Evolutionary conservation across 768 basidiomycete genomes (phyloP).

Genomic region (Gloeopeniophorella convolvens): DNA sequence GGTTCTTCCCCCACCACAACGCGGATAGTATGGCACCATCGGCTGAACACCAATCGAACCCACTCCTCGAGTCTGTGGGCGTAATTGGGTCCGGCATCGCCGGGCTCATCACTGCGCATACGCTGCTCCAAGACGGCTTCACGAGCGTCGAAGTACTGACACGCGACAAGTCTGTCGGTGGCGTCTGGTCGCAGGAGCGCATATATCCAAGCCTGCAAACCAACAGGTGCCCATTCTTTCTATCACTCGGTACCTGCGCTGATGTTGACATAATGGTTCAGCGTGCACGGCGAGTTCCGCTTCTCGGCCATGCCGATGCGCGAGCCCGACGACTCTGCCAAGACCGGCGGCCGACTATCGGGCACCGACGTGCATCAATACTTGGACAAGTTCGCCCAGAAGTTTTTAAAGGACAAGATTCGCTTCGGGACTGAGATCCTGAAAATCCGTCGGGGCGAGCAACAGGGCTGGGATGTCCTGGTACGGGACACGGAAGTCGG

Average conservation of each 20-base stretch:
- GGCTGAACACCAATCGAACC: neutral
- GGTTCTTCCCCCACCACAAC: too few relatives aligned
- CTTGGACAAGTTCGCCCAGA: conserved; percentile 46
- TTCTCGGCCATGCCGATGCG: conserved; percentile 55
- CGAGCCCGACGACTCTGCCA: conserved; percentile 28
- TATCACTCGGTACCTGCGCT: too few relatives aligned
- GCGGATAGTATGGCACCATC: too few relatives aligned
- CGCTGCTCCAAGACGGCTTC: conserved; percentile 53
- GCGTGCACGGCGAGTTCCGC: conserved; percentile 57
- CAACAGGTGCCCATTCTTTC: conserved; percentile 44
- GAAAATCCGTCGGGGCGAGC: conserved; percentile 32
- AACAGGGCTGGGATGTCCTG: conserved; percentile 39
- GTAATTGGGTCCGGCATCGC: conserved; percentile 57
- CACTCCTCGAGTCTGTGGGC: conserved; percentile 27
- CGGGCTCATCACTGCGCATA: conserved; percentile 53
- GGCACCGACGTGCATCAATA: conserved; percentile 51
- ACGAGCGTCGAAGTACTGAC: conserved; percentile 47
- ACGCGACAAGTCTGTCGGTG: conserved; percentile 47
- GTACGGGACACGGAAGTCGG: conserved; percentile 29
- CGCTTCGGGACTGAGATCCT: conserved; percentile 43
- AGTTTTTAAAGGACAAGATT: conserved; percentile 40
- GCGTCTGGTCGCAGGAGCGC: conserved; percentile 51
- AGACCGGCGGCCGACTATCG: conserved; percentile 40
- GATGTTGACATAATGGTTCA: too few relatives aligned
- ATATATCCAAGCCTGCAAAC: conserved; percentile 50